phyloP scores from a whole-genome alignment of 148 eudicot genomes.

The Vaccinium darrowii region DNA sequence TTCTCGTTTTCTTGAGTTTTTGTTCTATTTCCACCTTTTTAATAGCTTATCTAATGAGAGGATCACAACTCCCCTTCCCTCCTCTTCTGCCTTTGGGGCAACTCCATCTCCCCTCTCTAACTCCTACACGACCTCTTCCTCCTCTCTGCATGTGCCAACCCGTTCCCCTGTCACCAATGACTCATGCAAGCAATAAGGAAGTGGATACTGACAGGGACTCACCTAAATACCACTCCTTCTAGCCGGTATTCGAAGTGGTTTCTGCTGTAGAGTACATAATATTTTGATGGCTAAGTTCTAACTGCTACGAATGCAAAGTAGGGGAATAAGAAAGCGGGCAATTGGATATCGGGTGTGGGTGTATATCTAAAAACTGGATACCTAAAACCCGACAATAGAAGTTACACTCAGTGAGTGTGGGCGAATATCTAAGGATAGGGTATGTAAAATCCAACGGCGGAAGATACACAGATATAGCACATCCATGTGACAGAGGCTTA shows the following conservation, averaged over 20 bases:
- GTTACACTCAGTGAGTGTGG: neutral
- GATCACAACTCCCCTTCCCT: neutral
- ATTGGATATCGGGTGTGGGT: neutral
- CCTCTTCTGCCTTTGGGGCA: neutral
- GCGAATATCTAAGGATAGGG: neutral
- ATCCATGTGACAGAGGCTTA: neutral
- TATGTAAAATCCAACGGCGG: neutral
- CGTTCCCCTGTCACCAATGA: neutral
- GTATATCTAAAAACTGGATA: neutral
- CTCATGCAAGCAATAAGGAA: neutral
- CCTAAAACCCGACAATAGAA: neutral
- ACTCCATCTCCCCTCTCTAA: neutral
- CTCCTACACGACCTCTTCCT: neutral
- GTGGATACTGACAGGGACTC: neutral
- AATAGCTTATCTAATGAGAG: neutral
- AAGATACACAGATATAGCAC: neutral
- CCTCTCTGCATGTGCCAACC: neutral
- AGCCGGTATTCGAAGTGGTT: neutral
- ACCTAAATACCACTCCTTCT: neutral
- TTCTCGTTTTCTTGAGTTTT: neutral
- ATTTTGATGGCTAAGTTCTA: neutral
- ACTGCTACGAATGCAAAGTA: neutral
- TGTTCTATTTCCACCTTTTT: neutral
- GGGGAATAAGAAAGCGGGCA: neutral
- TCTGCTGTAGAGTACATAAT: neutral